Base-by-base conservation (phyloP, 345 rosid species). In the Pelargonium nanum region DNA sequence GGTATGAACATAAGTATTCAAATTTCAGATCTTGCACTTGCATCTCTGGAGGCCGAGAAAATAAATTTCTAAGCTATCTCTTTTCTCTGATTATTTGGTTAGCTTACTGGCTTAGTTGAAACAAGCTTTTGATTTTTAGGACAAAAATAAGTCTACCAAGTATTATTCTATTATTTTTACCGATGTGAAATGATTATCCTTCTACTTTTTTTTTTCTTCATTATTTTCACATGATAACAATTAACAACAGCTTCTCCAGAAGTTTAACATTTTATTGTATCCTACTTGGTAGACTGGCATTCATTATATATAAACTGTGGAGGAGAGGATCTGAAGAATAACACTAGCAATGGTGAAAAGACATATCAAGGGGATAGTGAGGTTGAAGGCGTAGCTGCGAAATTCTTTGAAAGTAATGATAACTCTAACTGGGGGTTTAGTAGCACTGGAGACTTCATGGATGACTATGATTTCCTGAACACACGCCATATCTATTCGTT, bases 391-490 rank as follows among this genome's bases (percentile, higher is more conserved):
- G 73, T 68, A 45, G 64, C 81, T 51, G 74, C 77, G 66, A 70
- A 60, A 61, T 74, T 61, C 68, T 53, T 13, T 13, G 63, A 50
- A 13, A 34, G 48, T 60, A 22, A 19, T 5, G 69, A 69, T 48
- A 21, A 57, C 61, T 58, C 40, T 30, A 53, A 68, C 23, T 83
- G 88, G 88, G 85, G 77, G 67, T 70, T 77, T 7, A 80, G 85
- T 61, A 80, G 74, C 73, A 81, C 80, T 0, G 88, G 88, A 15
- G 70, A 57, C 74, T 83, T 76, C 78, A 60, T 76, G 88, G 88
- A 72, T 23, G 75, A 70, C 23, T 0, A 26, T 0, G 72, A 58
- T 28, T 51, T 56, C 22, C 61, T 57, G 9, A 60, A 68, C 60
- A 23, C 60, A 19, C 61, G 55, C 1, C 64, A 55, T 23, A 13